Conservation (phyloP, 768 basidiomycete genomes). For the Coprinopsis sp. region DNA sequence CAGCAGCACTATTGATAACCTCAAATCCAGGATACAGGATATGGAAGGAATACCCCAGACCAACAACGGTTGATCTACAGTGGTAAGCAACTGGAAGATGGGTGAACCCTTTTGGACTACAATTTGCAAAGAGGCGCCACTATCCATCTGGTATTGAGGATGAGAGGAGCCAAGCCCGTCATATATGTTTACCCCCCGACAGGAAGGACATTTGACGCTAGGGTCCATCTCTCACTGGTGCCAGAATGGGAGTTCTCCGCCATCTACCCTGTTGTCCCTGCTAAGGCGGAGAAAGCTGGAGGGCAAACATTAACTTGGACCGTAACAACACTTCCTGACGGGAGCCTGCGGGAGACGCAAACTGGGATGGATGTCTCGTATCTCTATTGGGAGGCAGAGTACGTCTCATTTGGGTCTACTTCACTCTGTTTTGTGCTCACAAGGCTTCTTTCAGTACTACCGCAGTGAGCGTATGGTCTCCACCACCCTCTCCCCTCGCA, state of each 20-base stretch:
- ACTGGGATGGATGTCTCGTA: slow-evolving; percentile 28
- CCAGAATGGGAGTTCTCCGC: slow-evolving; percentile 30
- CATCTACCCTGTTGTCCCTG: slow-evolving; percentile 30
- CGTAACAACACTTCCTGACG: slow-evolving; percentile 24
- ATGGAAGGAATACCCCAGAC: slow-evolving; percentile 51
- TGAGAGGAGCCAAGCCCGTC: slow-evolving; percentile 40
- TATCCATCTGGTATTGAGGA: slow-evolving; percentile 59
- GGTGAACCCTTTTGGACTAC: slow-evolving; percentile 59
- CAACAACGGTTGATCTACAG: slow-evolving; percentile 75
- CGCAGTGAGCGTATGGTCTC: not conserved
- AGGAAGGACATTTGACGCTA: slow-evolving; percentile 18
- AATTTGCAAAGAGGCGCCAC: slow-evolving; percentile 75
- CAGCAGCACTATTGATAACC: slow-evolving; percentile 16
- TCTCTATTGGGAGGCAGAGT: slow-evolving; percentile 36
- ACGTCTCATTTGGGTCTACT: slow-evolving; percentile 12
- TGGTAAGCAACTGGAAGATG: slow-evolving; percentile 77
- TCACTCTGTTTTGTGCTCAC: too few relatives aligned
- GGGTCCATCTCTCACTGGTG: slow-evolving; percentile 27
- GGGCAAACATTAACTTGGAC: slow-evolving; percentile 28
- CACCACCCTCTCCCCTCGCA: not conserved
- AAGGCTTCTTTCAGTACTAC: too few relatives aligned
- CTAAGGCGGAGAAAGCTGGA: slow-evolving; percentile 10
- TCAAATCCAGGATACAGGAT: slow-evolving; percentile 23
- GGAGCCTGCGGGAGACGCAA: slow-evolving; percentile 23
- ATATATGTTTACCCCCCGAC: slow-evolving; percentile 33